A percentile compares a stretch with the other conserved stretches of the same genome.
These are phyloP conservation scores for Erodium trifolium DNA, from an alignment of 441 rosid species.

Conservation along the genomic window DNA sequence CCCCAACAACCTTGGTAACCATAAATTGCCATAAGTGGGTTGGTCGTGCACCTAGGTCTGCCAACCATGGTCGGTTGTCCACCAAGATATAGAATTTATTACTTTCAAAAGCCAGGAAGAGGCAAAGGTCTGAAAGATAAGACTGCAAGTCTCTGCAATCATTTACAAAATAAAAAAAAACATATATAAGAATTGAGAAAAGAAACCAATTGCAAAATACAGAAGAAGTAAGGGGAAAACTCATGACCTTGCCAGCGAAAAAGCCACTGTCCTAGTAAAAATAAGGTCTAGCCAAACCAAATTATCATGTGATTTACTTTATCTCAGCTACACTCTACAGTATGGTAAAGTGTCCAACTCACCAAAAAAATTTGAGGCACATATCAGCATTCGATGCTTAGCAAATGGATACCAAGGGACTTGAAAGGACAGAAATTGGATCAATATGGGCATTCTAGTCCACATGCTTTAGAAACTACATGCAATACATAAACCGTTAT, in stretches of 20 bases:
- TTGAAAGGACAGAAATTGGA: neutral
- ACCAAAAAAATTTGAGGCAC: neutral
- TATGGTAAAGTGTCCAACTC: too few species aligned
- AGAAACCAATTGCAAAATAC: neutral
- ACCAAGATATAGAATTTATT: slow-evolving; percentile 28
- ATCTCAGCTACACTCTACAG: too few species aligned
- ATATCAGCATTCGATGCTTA: neutral
- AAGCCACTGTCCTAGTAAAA: neutral
- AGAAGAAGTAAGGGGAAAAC: neutral
- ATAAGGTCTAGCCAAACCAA: neutral
- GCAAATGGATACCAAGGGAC: neutral
- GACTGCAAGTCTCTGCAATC: slow-evolving; percentile 28
- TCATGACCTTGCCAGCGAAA: neutral
- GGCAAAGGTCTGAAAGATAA: slow-evolving; percentile 23
- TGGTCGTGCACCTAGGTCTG: slow-evolving; percentile 21
- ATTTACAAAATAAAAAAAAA: slow-evolving; percentile 3
- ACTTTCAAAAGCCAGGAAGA: slow-evolving; percentile 25
- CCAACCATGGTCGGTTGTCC: slow-evolving; percentile 31
- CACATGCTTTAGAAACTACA: neutral
- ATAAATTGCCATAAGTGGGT: slow-evolving; percentile 24
- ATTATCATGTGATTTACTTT: neutral
- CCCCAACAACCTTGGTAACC: slow-evolving; percentile 23
- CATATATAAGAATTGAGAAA: neutral
- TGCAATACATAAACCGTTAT: neutral
- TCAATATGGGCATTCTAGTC: neutral